A percentile compares a stretch with the other conserved stretches of the same genome.
Evolutionary conservation across 352 stramenopile genomes (phyloP).

Genomic region (Phytopythium litorale): DNA sequence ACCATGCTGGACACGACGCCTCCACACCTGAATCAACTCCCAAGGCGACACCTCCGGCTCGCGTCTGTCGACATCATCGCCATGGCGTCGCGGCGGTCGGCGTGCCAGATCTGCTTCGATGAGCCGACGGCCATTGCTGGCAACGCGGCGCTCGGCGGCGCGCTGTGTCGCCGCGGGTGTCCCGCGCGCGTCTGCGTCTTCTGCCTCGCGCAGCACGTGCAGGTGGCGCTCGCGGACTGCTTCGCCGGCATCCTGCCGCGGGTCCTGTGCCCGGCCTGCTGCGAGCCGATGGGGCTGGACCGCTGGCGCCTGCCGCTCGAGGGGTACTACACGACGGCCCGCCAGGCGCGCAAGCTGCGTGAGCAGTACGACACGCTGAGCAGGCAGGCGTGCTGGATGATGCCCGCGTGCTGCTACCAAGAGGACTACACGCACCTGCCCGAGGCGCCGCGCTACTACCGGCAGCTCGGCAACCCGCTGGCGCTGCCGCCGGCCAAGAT

Average conservation of each 20-base stretch:
- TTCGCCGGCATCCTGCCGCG: slow-evolving; percentile 27
- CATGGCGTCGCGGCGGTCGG: not conserved
- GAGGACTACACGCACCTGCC: slow-evolving; percentile 33
- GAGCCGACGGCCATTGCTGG: slow-evolving; percentile 4
- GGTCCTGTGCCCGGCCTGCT: slow-evolving; percentile 27
- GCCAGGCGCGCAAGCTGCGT: not conserved
- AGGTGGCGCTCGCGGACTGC: slow-evolving; percentile 21
- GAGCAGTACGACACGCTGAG: slow-evolving; percentile 17
- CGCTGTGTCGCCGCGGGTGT: slow-evolving; percentile 18
- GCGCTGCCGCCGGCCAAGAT: slow-evolving; percentile 14
- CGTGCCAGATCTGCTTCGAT: slow-evolving; percentile 40
- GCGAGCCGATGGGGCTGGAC: slow-evolving; percentile 11
- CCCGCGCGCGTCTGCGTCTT: slow-evolving; percentile 14
- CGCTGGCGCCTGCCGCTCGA: slow-evolving; percentile 13
- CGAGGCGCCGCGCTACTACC: not conserved
- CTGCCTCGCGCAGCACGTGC: slow-evolving; percentile 20
- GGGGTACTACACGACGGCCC: not conserved
- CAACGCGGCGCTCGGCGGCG: slow-evolving; percentile 1
- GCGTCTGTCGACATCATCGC: not conserved
- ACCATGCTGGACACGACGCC: too few relatives aligned
- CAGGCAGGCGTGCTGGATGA: slow-evolving; percentile 17
- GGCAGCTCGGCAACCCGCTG: slow-evolving; percentile 2
- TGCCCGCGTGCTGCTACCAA: slow-evolving; percentile 27
- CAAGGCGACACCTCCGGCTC: too few relatives aligned
- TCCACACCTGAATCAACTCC: too few relatives aligned